phyloP scores from a whole-genome alignment of 169 alveolate genomes.

The Besnoitia besnoiti region DNA sequence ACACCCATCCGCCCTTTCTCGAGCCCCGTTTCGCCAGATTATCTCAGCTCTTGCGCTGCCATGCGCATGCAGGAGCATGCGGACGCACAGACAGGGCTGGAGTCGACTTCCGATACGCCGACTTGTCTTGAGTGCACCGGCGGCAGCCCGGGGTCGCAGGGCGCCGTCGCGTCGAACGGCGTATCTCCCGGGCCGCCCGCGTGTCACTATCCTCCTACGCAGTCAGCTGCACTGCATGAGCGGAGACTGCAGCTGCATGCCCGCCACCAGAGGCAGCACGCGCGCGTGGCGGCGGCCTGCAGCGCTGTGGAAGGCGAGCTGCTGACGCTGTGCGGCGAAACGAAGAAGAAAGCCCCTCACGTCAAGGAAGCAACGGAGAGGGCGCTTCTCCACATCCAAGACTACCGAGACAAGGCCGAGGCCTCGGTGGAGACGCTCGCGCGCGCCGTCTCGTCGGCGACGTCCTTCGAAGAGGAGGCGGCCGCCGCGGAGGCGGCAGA shows the following conservation, averaged over 20 bases:
- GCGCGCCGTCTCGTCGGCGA: not conserved
- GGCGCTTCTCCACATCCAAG: constrained; percentile 28
- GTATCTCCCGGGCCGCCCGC: no score
- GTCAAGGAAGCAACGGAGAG: constrained; percentile 4
- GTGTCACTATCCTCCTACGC: no score
- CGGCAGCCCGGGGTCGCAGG: no score
- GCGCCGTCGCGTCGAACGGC: no score
- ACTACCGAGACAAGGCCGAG: constrained; percentile 15
- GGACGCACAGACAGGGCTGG: no score
- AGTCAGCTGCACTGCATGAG: not conserved
- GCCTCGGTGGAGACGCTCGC: not conserved
- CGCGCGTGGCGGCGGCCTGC: constrained; percentile 7
- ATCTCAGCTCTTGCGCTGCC: not conserved
- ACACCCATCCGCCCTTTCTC: not conserved
- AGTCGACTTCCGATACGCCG: no score
- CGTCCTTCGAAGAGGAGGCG: not conserved
- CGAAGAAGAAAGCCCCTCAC: constrained; percentile 7
- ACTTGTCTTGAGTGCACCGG: no score
- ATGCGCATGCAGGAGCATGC: not conserved
- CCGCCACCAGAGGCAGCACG: not conserved
- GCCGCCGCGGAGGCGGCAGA: constrained; percentile 18
- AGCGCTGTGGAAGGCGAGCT: not conserved
- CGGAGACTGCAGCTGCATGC: constrained; percentile 15
- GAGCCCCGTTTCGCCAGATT: not conserved
- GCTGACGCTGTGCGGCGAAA: constrained; percentile 21